Conservation (phyloP, 2,329 filamentous ascomycete genomes). For the Pezicula neosporulosa region DNA sequence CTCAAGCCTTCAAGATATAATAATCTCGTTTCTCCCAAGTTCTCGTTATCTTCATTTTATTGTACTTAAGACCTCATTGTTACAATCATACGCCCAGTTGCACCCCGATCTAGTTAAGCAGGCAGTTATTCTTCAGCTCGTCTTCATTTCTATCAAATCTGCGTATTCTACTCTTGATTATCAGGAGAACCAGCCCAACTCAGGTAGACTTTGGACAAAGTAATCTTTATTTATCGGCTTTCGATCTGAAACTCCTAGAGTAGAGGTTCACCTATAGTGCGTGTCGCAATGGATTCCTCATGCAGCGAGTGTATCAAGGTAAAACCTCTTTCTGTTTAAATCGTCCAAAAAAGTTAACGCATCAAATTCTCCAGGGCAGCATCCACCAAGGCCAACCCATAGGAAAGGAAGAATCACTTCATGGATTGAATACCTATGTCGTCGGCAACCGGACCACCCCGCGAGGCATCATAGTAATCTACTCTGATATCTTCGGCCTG, state of each 20-base stretch:
- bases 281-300: not conserved
- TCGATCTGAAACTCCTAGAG: not conserved
- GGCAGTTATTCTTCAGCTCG: not conserved
- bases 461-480: conserved; percentile 26
- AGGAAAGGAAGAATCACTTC: conserved; percentile 34
- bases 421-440: conserved; percentile 35
- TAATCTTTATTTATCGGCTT: not conserved
- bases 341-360: conserved; percentile 9
- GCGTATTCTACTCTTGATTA: too few species aligned
- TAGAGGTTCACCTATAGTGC: not conserved
- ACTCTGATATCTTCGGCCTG: conserved; percentile 28
- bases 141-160: not conserved
- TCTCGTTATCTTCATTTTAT: too few species aligned
- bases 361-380: conserved; percentile 33
- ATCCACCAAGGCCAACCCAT: conserved; percentile 33
- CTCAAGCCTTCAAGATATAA: too few species aligned
- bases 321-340: not conserved
- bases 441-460: conserved; percentile 28
- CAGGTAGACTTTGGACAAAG: not conserved
- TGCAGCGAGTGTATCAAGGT: not conserved
- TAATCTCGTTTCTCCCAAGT: too few species aligned
- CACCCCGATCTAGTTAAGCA: too few species aligned
- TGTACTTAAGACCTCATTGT: too few species aligned
- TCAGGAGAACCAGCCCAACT: not conserved
- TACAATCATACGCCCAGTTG: too few species aligned